Base-by-base conservation (phyloP, 805 yeast species). In the Metschnikowia corniflorae region DNA sequence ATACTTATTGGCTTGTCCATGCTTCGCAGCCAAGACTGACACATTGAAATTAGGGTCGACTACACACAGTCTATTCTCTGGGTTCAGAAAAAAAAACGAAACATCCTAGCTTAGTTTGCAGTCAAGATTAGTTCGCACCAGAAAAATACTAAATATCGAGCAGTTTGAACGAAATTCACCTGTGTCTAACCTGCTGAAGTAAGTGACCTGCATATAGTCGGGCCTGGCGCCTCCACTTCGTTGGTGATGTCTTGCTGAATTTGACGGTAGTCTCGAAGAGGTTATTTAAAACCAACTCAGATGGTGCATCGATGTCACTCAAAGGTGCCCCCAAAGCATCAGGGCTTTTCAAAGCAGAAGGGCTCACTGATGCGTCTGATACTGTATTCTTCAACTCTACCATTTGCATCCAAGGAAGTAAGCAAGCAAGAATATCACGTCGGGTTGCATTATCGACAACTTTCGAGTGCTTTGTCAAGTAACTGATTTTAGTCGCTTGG, bases 171-270 rank as follows among this genome's bases (percentile, higher is more conserved):
- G n/a, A n/a, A n/a, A n/a, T n/a, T n/a, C n/a, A n/a, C n/a, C n/a
- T n/a, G n/a, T n/a, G n/a, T n/a, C n/a, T n/a, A n/a, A n/a, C n/a
- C n/a, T n/a, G n/a, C n/a, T n/a, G n/a, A n/a, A n/a, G n/a, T n/a
- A n/a, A n/a, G n/a, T n/a, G n/a, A n/a, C n/a, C n/a, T n/a, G n/a
- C n/a, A n/a, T n/a, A n/a, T n/a, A n/a, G n/a, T n/a, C n/a, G n/a
- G n/a, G n/a, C n/a, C n/a, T n/a, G n/a, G n/a, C n/a, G 95, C 95
- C 57, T 89, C 97, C 8, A 93, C 86, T 50, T 88, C 97, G 50
- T 82, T 83, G 29, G 86, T 47, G 86, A 78, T 12, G 70, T 68
- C 31, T 82, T 80, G 34, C 89, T 78, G 49, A 82, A 85, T 40
- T 78, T 78, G 24, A 87, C 78, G 0, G 97, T 87, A 26, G 93